Evolutionary conservation across 495 filamentous ascomycete species (phyloP).

Genomic region (Pyrenopolyporus hunteri): DNA sequence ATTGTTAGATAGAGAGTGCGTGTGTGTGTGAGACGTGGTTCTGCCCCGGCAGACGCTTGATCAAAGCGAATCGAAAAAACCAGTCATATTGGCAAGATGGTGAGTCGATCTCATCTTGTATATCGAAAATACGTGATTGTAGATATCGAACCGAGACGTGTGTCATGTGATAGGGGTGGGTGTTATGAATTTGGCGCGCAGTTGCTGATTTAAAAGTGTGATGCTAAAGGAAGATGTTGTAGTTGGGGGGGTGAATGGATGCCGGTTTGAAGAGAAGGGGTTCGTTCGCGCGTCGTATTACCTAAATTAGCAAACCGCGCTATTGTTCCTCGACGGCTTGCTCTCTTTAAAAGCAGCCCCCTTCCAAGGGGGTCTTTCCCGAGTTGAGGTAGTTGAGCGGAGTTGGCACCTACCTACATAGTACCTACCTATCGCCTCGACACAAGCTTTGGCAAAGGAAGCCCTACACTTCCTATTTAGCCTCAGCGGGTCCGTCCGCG

Average conservation of each 20-base stretch:
- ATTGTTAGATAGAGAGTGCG: not conserved
- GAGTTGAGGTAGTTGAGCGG: too few species aligned
- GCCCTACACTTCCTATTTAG: too few species aligned
- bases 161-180: not conserved
- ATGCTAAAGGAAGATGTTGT: not conserved
- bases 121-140: not conserved
- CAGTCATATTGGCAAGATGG: conserved; percentile 28
- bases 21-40: conserved; percentile 1
- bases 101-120: conserved; percentile 22
- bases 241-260: not conserved
- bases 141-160: not conserved
- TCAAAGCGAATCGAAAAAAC: conserved; percentile 31
- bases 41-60: conserved; percentile 21
- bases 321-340: conserved; percentile 21
- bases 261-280: not conserved
- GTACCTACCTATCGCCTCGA: too few species aligned
- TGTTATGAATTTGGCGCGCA: not conserved
- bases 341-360: conserved; percentile 19
- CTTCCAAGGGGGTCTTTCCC: conserved; percentile 23
- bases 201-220: not conserved
- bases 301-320: conserved; percentile 9
- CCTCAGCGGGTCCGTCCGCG: too few species aligned
- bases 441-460: too few species aligned
- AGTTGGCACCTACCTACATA: too few species aligned
- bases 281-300: not conserved